Base-by-base conservation (phyloP, 331 rosid species). In the Saraca asoca region DNA sequence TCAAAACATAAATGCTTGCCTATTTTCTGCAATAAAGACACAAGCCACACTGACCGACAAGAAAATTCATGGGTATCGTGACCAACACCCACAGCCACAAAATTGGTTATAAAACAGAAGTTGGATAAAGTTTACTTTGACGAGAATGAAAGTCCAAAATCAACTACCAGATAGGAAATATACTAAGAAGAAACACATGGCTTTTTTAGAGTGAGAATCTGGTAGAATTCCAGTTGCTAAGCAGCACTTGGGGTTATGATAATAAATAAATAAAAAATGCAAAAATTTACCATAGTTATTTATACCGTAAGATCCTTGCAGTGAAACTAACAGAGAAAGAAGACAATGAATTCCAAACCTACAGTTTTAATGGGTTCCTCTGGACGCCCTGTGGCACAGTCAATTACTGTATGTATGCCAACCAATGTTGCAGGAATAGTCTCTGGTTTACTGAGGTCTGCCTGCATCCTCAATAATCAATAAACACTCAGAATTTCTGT, bases 331-430 rank as follows among this genome's bases (percentile, higher is more conserved):
- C 3, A 48, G 14, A 35, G 39, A 13, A 64, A 53, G 42, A n/a
- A 39, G 29, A 14, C 12, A 12, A 37, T 56, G 16, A 18, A 17
- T 42, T 53, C 1, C 53, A 68, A 68, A 71, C 69, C 45, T 68
- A 90, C 98, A 52, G 80, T 87, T 72, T 84, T 93, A 53, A 93
- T 93, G 55, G 98, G 98, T 68, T 90, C 98, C 54, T 93, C 98
- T 0, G 98, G 98, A 24, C 98, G 94, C 2, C 97, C 98, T 0
- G 98, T 93, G 59, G 98, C 98, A 46, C 98, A 93, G 64, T 93
- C 98, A 34, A 93, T 93, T 37, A 93, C 63, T 7, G 98, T 87
- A 16, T 90, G 97, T 33, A 93, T 67, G 41, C 98, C 97, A 13
- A 93, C 98, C 85, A 90, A 74, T 29, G 98, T 93, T 41, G 98